Conservation (phyloP, 192 early-diverging fungal genomes). For the Obelidium mucronatum region DNA sequence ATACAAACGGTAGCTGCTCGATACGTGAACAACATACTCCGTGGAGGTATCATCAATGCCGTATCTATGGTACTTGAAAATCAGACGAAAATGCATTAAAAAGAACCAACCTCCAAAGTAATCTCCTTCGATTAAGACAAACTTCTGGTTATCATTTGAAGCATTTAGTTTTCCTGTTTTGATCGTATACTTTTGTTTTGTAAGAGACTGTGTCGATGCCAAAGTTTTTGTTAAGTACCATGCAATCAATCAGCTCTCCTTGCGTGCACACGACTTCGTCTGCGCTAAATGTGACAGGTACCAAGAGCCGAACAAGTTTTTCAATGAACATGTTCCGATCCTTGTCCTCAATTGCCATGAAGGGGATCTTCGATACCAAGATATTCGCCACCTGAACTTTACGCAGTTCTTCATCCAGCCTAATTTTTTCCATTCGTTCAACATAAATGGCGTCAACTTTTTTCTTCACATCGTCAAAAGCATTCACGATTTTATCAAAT, state of each 20-base stretch:
- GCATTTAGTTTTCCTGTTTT: no score
- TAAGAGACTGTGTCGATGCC: not conserved
- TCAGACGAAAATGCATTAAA: no score
- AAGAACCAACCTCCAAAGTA: no score
- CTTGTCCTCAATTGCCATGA: conserved; percentile 44
- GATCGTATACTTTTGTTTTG: not conserved
- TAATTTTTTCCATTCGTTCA: conserved; percentile 53
- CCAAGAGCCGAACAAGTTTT: conserved; percentile 25
- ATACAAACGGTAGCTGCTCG: no score
- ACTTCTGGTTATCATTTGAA: no score
- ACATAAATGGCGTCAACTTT: conserved; percentile 48
- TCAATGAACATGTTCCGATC: conserved; percentile 32
- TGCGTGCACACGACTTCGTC: conserved; percentile 50
- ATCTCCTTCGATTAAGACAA: no score
- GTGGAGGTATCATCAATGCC: no score
- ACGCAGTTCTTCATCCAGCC: conserved; percentile 42
- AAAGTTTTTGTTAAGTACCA: conserved; percentile 21
- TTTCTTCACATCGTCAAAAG: conserved; percentile 48
- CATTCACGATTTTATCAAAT: conserved; percentile 32
- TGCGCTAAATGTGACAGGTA: not conserved
- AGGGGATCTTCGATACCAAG: conserved; percentile 41
- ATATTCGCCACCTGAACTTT: conserved; percentile 6
- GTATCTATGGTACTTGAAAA: no score
- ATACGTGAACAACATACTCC: no score
- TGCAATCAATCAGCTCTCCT: conserved; percentile 47